These are phyloP conservation scores for Colletotrichum sp. DNA, from an alignment of 2,329 filamentous ascomycete genomes.

Conservation along the genomic window DNA sequence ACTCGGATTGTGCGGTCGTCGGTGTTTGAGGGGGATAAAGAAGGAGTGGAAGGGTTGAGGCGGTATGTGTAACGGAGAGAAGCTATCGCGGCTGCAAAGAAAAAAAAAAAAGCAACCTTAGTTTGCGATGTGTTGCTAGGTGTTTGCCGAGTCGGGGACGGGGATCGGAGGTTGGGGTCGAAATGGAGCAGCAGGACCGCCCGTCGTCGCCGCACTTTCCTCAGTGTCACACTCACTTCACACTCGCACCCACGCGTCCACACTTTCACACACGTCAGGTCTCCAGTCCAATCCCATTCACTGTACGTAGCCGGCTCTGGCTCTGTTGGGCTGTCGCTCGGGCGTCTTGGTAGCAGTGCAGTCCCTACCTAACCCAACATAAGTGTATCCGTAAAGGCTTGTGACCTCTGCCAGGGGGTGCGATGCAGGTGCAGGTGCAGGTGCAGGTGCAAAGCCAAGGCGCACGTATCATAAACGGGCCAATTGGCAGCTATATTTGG, in stretches of 20 bases:
- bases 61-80: neutral
- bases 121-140: conserved; percentile 5
- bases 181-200: conserved; percentile 1
- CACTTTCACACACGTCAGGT: neutral
- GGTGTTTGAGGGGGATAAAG: neutral
- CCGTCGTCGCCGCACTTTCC: neutral
- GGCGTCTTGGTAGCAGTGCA: neutral
- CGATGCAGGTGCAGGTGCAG: neutral
- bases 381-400: neutral
- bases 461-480: neutral
- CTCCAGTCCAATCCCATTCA: neutral
- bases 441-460: neutral
- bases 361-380: neutral
- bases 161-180: conserved; percentile 18
- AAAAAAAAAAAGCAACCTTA: neutral
- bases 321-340: neutral
- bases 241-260: neutral
- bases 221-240: neutral
- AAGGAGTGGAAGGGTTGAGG: neutral
- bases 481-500: conserved; percentile 16
- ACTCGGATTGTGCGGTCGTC: neutral
- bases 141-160: conserved; percentile 12
- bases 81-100: conserved; percentile 1
- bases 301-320: neutral
- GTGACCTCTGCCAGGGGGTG: neutral